Base-by-base conservation (phyloP, 2,329 filamentous ascomycete genomes). In the Fusarium kyushuense region DNA sequence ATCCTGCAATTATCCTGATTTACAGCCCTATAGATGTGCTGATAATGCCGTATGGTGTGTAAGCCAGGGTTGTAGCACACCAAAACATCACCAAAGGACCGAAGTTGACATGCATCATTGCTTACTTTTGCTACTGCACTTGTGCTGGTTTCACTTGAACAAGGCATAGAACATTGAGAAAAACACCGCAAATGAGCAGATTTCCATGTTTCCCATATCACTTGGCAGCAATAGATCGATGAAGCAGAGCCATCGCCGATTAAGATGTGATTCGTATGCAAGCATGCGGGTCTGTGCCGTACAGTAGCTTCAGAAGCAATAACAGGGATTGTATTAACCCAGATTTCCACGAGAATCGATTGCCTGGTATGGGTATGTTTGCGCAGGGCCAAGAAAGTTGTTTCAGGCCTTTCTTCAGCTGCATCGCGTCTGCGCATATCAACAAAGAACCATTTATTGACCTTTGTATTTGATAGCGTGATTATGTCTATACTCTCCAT, bases 11-110 rank as follows among this genome's bases (percentile, higher is more conserved):
- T 55, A 42, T 36, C 54, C 27, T 63, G 60, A 45, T 63, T 40
- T 38, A 27, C 59, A 73, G 71, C 71, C 71, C 64, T 73, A 72
- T 48, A 54, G 45, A 58, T 58, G 54, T 48, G 65, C 48, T 63
- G 32, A 35, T 30, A 56, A 51, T 51, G 25, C 13, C 38, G 33
- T 30, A 45, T 29, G 25, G 25, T 45, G 42, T 56, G 52, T 54
- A 65, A 59, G 60, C 67, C 57, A 62, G 72, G 71, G 63, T 66
- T 10, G 45, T 63, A 71, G 71, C 64, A 52, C 56, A 48, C 49
- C 49, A 48, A 17, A 40, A 48, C 33, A 41, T 38, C 35, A 8
- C 14, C 47, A 47, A 55, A 65, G 41, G 62, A 38, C 54, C 63
- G 59, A 63, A 47, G 64, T 70, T 56, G 58, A 51, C 36, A 40